phyloP scores from a whole-genome alignment of 352 stramenopile species.

The Phytophthora cryptogea region DNA sequence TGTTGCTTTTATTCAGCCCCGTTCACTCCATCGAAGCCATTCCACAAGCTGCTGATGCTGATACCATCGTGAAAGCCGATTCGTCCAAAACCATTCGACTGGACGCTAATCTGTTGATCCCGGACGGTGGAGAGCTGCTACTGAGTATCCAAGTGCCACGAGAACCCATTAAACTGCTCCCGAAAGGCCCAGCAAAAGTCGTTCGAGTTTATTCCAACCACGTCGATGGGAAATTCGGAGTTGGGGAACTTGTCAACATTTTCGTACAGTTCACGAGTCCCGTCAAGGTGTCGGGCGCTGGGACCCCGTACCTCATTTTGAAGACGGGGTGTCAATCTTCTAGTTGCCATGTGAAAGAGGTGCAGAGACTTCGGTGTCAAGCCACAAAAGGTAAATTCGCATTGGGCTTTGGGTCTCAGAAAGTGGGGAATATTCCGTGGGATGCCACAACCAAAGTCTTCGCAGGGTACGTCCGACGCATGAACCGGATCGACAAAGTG shows the following conservation, averaged over 20 bases:
- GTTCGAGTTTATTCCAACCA: constrained; percentile 64
- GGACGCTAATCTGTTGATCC: constrained; percentile 74
- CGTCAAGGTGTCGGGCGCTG: constrained; percentile 53
- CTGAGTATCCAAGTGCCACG: constrained; percentile 67
- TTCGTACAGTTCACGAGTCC: constrained; percentile 76
- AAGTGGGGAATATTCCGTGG: constrained; percentile 70
- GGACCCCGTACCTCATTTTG: constrained; percentile 50
- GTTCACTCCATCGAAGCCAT: constrained; percentile 41
- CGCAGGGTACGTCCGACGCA: constrained; percentile 51
- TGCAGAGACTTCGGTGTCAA: constrained; percentile 65
- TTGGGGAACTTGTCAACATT: constrained; percentile 64
- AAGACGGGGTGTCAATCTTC: constrained; percentile 59
- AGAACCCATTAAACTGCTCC: constrained; percentile 55
- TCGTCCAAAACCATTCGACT: constrained; percentile 58
- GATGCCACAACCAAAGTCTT: constrained; percentile 54
- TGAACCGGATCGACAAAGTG: constrained; percentile 69
- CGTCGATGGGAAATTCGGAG: constrained; percentile 48
- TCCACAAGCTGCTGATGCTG: constrained; percentile 52
- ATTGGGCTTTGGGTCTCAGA: constrained; percentile 55
- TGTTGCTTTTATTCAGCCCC: background rate
- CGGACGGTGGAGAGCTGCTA: constrained; percentile 68
- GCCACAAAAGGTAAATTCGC: constrained; percentile 71
- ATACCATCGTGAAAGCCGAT: constrained; percentile 52
- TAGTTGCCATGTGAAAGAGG: constrained; percentile 55
- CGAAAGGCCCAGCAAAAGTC: constrained; percentile 62